A percentile compares a stretch with the other conserved stretches of the same genome.
These are phyloP conservation scores for Spergularia azorica DNA, from an alignment of 179 eudicot genomes.

Conservation along the genomic window DNA sequence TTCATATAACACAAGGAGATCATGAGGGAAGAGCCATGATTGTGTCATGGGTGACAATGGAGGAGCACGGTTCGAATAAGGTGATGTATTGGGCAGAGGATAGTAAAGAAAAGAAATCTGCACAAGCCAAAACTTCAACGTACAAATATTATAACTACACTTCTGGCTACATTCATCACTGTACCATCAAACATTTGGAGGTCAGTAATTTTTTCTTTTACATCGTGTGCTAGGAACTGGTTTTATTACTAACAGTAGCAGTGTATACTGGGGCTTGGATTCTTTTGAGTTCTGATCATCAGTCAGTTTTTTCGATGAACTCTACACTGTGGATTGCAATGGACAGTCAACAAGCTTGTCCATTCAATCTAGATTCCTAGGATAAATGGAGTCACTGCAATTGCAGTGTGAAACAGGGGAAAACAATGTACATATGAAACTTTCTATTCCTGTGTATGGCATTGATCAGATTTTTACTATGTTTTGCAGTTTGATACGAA, in stretches of 20 bases:
- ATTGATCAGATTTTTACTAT: neutral
- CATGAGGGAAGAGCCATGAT: conserved; percentile 44
- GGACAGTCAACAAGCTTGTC: too few relatives aligned
- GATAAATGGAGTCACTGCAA: neutral
- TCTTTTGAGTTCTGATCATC: too few relatives aligned
- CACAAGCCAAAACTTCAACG: conserved; percentile 20
- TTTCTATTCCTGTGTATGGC: neutral
- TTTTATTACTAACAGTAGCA: too few relatives aligned
- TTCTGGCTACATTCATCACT: conserved; percentile 47
- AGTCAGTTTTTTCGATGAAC: too few relatives aligned
- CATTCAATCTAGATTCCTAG: too few relatives aligned
- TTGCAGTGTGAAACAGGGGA: neutral
- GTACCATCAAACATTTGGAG: conserved; percentile 36
- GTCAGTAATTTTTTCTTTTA: conserved; percentile 5
- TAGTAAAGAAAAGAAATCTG: conserved; percentile 18
- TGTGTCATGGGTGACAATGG: conserved; percentile 45
- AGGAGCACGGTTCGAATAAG: conserved; percentile 28
- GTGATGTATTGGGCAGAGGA: conserved; percentile 38
- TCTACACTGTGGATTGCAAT: too few relatives aligned
- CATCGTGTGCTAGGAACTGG: too few relatives aligned
- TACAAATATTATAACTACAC: conserved; percentile 40
- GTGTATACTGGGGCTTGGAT: too few relatives aligned
- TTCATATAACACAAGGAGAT: conserved; percentile 55
- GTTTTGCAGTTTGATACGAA: conserved; percentile 34
- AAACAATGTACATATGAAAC: neutral